Base-by-base conservation (phyloP, 106 monocot genomes). In the Allium cepa region DNA sequence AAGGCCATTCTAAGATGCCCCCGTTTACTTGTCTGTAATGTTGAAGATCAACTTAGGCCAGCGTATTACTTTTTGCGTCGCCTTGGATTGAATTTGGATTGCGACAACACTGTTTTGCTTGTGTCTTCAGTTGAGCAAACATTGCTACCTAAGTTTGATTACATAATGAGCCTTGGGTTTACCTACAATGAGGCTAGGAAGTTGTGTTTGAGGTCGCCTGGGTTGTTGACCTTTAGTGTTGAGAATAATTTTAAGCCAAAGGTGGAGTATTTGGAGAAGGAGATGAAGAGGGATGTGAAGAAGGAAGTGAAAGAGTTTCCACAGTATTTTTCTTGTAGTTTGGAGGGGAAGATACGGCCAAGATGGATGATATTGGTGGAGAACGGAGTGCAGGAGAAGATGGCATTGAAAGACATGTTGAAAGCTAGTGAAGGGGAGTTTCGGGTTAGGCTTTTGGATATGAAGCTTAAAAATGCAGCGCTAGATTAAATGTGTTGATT, bases 231-330 rank as follows among this genome's bases (percentile, higher is more conserved):
- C 0, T 82, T 68, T 49, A 87, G 86, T 55, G 72, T 94, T 7
- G 79, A 80, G 17, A 79, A 79, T 17, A 94, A 87, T 76, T 80
- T 90, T 69, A 48, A 69, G n/a, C 94, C 94, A 6, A 94, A 94
- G 59, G 73, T 72, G 14, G 77, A 76, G 46, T 94, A 78, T 58
- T 74, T 94, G 53, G 49, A 76, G 11, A 59, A 60, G 8, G 82
- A 80, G 55, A 87, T 87, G 91, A 70, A 77, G 50, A 75, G 81
- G 57, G 83, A 87, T 5, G 56, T 82, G 2, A 62, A 10, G 26
- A 62, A 10, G 17, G 93, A 90, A 52, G 47, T 90, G 49, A 79
- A 73, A 70, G 75, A 47, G 10, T 94, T 94, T 67, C 93, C 93
- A 0, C 89, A 90, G 67, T 89, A 86, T 69, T 94, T 89, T 60